Evolutionary conservation across 78 protist genomes (phyloP).

Genomic region (Paratrimastix pyriformis): DNA sequence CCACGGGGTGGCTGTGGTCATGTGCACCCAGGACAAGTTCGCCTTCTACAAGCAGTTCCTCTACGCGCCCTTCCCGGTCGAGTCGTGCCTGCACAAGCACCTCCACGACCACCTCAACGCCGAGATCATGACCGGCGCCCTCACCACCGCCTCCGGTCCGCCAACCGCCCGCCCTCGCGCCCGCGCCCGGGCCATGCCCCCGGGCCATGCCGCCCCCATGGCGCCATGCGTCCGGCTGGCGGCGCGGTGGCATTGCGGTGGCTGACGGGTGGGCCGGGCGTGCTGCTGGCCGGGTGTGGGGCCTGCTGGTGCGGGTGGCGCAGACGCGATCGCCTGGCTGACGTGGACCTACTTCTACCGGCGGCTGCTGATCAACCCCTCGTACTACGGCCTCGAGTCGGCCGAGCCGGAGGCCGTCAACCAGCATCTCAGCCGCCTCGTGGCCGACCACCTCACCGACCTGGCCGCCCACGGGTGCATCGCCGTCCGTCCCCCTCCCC

Average conservation of each 20-base stretch:
- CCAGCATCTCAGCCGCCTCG: conserved; percentile 42
- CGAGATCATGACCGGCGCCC: conserved; percentile 50
- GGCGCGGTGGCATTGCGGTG: no score
- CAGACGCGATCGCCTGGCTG: conserved; percentile 76
- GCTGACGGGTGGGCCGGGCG: no score
- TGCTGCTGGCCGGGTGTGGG: no score
- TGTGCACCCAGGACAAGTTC: conserved; percentile 83
- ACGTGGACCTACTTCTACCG: conserved; percentile 94
- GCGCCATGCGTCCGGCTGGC: no score
- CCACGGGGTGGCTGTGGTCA: conserved; percentile 60
- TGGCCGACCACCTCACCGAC: conserved; percentile 46
- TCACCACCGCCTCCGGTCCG: no score
- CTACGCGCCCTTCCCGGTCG: conserved; percentile 96
- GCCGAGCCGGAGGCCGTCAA: conserved; percentile 13
- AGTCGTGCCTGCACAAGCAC: conserved; percentile 61
- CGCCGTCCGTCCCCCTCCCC: no score
- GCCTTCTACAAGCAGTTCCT: conserved; percentile 88
- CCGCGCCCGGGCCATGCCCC: no score
- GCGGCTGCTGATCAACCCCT: conserved; percentile 78
- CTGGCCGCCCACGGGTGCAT: conserved; percentile 44
- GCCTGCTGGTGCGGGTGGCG: no score
- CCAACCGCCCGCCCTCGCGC: no score
- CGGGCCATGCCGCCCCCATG: no score
- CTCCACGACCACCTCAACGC: conserved; percentile 91
- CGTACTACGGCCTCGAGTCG: conserved; percentile 78